These are phyloP conservation scores for Larix kaempferi DNA, from an alignment of 75 land plant species.

Conservation along the genomic window DNA sequence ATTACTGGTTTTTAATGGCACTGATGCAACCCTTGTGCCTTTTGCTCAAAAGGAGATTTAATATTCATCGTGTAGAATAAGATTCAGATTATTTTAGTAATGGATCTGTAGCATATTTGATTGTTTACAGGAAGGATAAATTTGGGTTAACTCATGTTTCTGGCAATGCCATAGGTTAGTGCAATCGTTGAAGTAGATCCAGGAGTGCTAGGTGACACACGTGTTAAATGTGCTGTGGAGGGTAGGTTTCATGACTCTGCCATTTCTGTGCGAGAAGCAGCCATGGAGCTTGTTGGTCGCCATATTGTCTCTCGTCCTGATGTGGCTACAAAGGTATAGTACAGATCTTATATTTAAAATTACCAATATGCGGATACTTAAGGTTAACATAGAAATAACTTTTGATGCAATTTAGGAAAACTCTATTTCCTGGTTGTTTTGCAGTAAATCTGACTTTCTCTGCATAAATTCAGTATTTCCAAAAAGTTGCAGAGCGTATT, in stretches of 20 bases:
- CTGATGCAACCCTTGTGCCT: neutral
- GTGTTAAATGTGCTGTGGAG: slow-evolving; percentile 95
- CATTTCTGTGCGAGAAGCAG: slow-evolving; percentile 97
- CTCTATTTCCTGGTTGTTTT: slow-evolving; percentile 3
- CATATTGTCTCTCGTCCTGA: slow-evolving; percentile 98
- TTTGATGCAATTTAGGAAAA: neutral
- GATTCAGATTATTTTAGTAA: neutral
- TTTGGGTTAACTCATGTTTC: neutral
- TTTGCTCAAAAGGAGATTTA: neutral
- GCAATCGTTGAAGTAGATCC: slow-evolving; percentile 98
- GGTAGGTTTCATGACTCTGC: slow-evolving; percentile 97
- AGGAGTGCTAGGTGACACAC: slow-evolving; percentile 85
- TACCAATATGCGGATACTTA: no score
- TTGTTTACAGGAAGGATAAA: neutral
- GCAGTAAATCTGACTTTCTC: neutral
- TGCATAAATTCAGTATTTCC: slow-evolving; percentile 73
- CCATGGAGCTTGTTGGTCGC: slow-evolving; percentile 96
- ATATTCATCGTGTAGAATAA: neutral
- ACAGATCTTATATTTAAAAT: no score
- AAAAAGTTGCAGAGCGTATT: slow-evolving; percentile 89
- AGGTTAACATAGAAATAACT: neutral
- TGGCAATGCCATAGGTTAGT: slow-evolving; percentile 63
- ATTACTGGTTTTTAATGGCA: neutral
- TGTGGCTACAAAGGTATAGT: slow-evolving; percentile 81
- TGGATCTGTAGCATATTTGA: neutral